Evolutionary conservation across 2,329 filamentous ascomycete genomes (phyloP).

Genomic region (Xenoacremonium recifei): DNA sequence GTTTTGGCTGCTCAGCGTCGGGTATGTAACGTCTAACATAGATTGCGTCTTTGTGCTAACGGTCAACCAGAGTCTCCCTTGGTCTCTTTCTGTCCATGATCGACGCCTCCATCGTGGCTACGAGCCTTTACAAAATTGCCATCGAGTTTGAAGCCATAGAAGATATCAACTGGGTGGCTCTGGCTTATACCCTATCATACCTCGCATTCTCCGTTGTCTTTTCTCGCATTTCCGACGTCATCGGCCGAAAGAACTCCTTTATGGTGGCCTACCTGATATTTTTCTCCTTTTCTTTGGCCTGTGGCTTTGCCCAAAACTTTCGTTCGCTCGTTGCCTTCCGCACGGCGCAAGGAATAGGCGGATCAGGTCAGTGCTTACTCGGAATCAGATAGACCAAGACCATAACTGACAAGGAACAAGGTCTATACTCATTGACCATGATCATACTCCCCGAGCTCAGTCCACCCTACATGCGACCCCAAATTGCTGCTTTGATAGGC

Average conservation of each 20-base stretch:
- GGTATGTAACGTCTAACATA: constrained; percentile 20
- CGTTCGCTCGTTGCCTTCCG: constrained; percentile 49
- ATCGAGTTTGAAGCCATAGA: constrained; percentile 46
- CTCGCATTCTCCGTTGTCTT: constrained; percentile 56
- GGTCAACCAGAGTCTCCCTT: constrained; percentile 40
- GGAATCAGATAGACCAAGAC: background rate
- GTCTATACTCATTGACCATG: constrained; percentile 56
- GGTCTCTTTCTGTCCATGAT: constrained; percentile 58
- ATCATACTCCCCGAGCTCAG: constrained; percentile 52
- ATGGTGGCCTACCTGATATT: constrained; percentile 51
- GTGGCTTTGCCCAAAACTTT: constrained; percentile 36
- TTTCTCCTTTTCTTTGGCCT: constrained; percentile 55
- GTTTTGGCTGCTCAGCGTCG: constrained; percentile 33
- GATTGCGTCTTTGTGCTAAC: background rate
- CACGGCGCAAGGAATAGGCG: constrained; percentile 51
- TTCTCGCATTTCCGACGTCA: constrained; percentile 52
- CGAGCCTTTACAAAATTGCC: constrained; percentile 55
- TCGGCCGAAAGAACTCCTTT: constrained; percentile 54
- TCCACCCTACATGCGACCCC: constrained; percentile 37
- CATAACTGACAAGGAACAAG: constrained; percentile 19
- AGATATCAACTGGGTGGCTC: constrained; percentile 52
- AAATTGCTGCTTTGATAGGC: constrained; percentile 48
- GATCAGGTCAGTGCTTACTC: constrained; percentile 38
- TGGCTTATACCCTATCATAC: constrained; percentile 56
- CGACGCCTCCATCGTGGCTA: constrained; percentile 61